Evolutionary conservation across 441 rosid genomes (phyloP).

Genomic region (Eutrema salsugineum): DNA sequence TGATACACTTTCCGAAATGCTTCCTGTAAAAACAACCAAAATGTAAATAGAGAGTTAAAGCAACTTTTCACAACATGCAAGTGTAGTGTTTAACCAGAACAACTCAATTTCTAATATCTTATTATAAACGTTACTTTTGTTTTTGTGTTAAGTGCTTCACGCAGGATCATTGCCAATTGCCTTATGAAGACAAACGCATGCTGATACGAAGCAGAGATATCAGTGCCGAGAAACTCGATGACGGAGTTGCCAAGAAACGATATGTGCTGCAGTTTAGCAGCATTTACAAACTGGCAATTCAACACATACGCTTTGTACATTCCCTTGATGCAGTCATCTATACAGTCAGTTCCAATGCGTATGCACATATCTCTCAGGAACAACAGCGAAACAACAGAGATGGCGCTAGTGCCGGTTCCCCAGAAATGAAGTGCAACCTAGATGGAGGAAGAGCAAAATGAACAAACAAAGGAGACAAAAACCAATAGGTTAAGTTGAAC

Average conservation of each 20-base stretch:
- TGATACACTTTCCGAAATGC: constrained; percentile 90
- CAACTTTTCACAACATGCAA: background rate
- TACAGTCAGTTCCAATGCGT: constrained; percentile 71
- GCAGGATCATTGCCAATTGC: constrained; percentile 80
- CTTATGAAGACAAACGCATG: constrained; percentile 91
- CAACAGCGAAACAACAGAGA: constrained; percentile 79
- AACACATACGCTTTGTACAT: constrained; percentile 90
- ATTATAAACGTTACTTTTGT: constrained; percentile 62
- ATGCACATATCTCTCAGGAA: constrained; percentile 83
- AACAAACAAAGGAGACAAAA: background rate
- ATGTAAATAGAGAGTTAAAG: background rate
- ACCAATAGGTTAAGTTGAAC: background rate
- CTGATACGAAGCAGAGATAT: constrained; percentile 84
- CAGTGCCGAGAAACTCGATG: constrained; percentile 81
- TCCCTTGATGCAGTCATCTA: constrained; percentile 89
- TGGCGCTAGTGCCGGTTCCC: constrained; percentile 90
- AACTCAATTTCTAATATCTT: background rate
- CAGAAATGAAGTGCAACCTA: constrained; percentile 95
- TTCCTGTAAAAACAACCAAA: constrained; percentile 46
- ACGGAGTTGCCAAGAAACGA: constrained; percentile 84
- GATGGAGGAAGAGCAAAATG: background rate
- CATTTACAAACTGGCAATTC: constrained; percentile 87
- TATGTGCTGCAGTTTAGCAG: constrained; percentile 68
- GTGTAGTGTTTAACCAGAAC: background rate
- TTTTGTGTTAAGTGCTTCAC: constrained; percentile 80